Evolutionary conservation across 1,284 basidiomycete genomes (phyloP), one percentile per base, ranked within the genome.

Genomic region (Moesziomyces parantarcticus): DNA sequence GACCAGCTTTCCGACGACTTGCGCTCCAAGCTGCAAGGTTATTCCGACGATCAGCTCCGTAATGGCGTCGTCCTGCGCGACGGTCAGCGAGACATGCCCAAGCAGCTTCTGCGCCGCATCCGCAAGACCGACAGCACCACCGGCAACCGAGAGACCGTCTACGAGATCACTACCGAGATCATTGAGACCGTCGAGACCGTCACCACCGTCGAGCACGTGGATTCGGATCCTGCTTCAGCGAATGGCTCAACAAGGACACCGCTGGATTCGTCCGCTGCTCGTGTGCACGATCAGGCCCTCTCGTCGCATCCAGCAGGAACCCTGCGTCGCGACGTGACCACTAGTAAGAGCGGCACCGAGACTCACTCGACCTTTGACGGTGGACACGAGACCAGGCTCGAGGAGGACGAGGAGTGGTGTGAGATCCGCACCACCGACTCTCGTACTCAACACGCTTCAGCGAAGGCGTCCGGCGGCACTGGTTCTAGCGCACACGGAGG

Each of bases 161-260:
- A 83, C 59, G 86, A 87, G 76, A 84, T 87, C 58, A 84, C 82
- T 5, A 85, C 85, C 29, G 84, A 85, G 68, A 71, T 85, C 25
- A 76, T 76, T 10, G 85, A 86, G 65, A 83, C 78, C 4, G 54
- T 76, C 23, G 76, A 80, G 55, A 70, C 80, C 9, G 59, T 75
- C 10, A 80, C 81, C 39, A 80, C 73, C 25, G 68, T 72, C 3
- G 65, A 77, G 16, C 75, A 73, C 39, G 71, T 55, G 8, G 40
- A 39, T 1, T 7, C 23, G 4, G 36, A 32, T 13, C 11, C 29
- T 3, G 0, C 1, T 3, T 32, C 29, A 32, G 29, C 29, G 10
- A 13, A 32, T 13, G 29, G 29, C 29, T 13, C 29, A 10, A 32
- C 29, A 11, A 13, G 29, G 10, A 13, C 29, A 32, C 29, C 29